phyloP scores from a whole-genome alignment of 495 filamentous ascomycete species.

The Entonaema liquescens region DNA sequence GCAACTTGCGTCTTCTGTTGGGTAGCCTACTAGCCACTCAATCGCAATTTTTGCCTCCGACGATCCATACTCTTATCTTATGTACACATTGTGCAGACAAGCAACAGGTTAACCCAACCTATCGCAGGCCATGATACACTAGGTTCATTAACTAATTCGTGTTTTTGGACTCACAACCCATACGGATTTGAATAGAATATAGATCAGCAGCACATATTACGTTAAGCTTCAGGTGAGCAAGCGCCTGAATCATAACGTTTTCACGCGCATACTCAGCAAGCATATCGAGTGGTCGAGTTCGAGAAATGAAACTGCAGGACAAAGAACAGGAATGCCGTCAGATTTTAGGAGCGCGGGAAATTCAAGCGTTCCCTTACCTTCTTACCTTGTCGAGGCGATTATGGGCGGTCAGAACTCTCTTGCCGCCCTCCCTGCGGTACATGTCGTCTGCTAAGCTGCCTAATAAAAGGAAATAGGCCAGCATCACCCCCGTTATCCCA shows the following conservation, averaged over 20 bases:
- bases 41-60: conserved; percentile 32
- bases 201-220: conserved; percentile 34
- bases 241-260: conserved; percentile 35
- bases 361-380: conserved; percentile 21
- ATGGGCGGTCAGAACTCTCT: conserved; percentile 38
- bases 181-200: conserved; percentile 17
- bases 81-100: conserved; percentile 18
- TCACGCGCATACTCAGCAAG: conserved; percentile 20
- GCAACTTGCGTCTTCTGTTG: conserved; percentile 33
- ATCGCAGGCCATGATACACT: conserved; percentile 2
- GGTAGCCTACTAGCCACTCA: conserved; percentile 27
- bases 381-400: conserved; percentile 26
- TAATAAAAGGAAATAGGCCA: conserved; percentile 33
- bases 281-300: conserved; percentile 30
- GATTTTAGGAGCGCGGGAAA: conserved; percentile 39
- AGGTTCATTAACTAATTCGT: conserved; percentile 22
- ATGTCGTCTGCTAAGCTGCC: conserved; percentile 40
- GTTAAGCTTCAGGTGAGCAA: conserved; percentile 40
- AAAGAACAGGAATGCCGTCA: conserved; percentile 27
- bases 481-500: conserved; percentile 35
- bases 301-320: conserved; percentile 38
- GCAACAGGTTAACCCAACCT: conserved; percentile 9
- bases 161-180: conserved; percentile 26
- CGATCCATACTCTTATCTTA: conserved; percentile 31
- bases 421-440: conserved; percentile 22